Conservation (phyloP, 768 basidiomycete species). For the Podaxis sp. region DNA sequence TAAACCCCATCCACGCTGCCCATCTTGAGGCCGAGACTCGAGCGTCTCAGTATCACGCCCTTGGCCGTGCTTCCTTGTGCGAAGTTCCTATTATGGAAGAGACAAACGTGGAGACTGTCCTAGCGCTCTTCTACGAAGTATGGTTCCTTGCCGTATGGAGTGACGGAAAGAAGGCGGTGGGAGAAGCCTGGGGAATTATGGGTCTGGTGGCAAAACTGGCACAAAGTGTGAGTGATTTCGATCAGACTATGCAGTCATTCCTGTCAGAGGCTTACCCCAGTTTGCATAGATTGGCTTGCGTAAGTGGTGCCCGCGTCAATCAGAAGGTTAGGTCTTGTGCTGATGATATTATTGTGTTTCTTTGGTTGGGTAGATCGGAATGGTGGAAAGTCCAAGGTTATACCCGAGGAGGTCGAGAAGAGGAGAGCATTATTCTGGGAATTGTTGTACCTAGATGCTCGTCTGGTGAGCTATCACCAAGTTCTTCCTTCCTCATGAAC, state of each 20-base stretch:
- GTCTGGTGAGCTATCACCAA: constrained; percentile 40
- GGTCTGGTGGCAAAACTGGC: constrained; percentile 60
- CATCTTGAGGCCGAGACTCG: constrained; percentile 52
- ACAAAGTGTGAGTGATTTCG: constrained; percentile 50
- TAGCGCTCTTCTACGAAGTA: constrained; percentile 57
- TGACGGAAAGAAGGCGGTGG: constrained; percentile 65
- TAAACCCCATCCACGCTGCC: constrained; percentile 23
- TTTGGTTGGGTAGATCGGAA: constrained; percentile 51
- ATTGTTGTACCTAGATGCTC: constrained; percentile 62
- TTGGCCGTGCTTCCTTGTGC: constrained; percentile 58
- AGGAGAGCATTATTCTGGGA: constrained; percentile 72
- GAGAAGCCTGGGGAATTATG: constrained; percentile 55
- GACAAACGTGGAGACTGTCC: constrained; percentile 63
- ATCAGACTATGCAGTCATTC: constrained; percentile 1
- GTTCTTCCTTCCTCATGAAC: not conserved
- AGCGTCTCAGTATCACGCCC: constrained; percentile 45
- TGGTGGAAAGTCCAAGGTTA: constrained; percentile 61
- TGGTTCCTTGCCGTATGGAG: constrained; percentile 73
- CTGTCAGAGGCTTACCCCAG: constrained; percentile 9
- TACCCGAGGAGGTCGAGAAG: constrained; percentile 70
- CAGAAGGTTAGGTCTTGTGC: not conserved
- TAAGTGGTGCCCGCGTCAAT: constrained; percentile 29
- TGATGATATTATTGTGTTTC: constrained; percentile 7
- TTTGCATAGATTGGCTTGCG: constrained; percentile 54
- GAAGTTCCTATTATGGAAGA: constrained; percentile 69